These are phyloP conservation scores for Neopestalotiopsis sp. DNA, from an alignment of 2,329 filamentous ascomycete species.

Conservation along the genomic window DNA sequence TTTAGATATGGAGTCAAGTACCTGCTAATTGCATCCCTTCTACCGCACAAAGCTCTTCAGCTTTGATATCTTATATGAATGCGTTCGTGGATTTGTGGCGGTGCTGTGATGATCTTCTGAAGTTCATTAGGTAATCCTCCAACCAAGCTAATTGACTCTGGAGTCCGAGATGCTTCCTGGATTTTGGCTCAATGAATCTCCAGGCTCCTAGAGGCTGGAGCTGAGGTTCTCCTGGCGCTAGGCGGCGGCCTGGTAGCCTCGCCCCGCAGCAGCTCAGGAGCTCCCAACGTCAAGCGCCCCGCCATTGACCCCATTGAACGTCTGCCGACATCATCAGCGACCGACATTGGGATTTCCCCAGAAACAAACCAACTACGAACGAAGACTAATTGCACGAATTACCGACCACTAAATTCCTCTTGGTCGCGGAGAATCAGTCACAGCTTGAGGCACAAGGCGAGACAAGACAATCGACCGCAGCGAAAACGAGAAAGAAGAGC, in stretches of 20 bases:
- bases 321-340: neutral
- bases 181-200: neutral
- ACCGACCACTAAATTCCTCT: neutral
- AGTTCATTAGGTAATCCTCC: no score
- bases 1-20: neutral
- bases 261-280: conserved; percentile 16
- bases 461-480: neutral
- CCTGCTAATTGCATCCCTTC: no score
- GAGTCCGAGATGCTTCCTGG: no score
- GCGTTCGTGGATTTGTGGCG: no score
- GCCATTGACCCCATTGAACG: conserved; percentile 7
- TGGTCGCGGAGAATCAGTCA: no score
- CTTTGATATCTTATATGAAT: no score
- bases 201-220: neutral
- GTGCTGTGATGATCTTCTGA: no score
- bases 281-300: conserved; percentile 8
- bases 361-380: neutral
- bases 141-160: neutral
- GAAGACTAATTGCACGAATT: neutral
- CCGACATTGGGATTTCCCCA: neutral
- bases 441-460: neutral
- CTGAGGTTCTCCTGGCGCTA: neutral
- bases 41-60: no score
- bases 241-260: neutral
- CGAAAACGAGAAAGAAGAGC: neutral